Evolutionary conservation across 768 basidiomycete species (phyloP).

Genomic region (Suillus weaverae): DNA sequence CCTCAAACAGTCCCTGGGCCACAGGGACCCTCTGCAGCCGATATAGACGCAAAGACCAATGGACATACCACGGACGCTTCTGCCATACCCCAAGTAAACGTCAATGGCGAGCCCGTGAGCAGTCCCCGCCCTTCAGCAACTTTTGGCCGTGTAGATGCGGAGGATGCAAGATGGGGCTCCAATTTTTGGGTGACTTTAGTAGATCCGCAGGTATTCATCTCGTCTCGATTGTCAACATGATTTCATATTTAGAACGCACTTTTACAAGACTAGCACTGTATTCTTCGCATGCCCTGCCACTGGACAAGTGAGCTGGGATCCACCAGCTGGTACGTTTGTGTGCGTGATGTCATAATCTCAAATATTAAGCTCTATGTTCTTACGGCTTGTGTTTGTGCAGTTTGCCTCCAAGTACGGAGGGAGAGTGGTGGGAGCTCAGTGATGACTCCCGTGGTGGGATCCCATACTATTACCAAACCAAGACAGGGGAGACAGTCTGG

Average conservation of each 20-base stretch:
- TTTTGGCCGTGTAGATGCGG: slow-evolving; percentile 23
- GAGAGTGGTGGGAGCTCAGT: slow-evolving; percentile 95
- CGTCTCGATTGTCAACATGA: slow-evolving; percentile 12
- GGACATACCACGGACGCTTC: slow-evolving; percentile 13
- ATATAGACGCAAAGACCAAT: slow-evolving; percentile 13
- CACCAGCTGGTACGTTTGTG: slow-evolving; percentile 88
- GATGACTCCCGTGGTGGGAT: slow-evolving; percentile 83
- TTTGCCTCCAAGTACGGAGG: slow-evolving; percentile 77
- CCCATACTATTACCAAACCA: slow-evolving; percentile 93
- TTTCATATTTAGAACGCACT: slow-evolving; percentile 8
- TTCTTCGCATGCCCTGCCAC: slow-evolving; percentile 95
- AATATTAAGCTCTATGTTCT: slow-evolving; percentile 18
- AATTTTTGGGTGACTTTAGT: slow-evolving; percentile 95
- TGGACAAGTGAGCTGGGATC: slow-evolving; percentile 91
- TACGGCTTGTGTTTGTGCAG: slow-evolving; percentile 36
- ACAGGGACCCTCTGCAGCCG: slow-evolving; percentile 11
- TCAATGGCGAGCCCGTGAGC: slow-evolving; percentile 33
- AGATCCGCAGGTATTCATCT: slow-evolving; percentile 72
- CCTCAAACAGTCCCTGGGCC: slow-evolving; percentile 2
- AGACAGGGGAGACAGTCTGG: slow-evolving; percentile 90
- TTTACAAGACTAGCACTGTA: slow-evolving; percentile 51
- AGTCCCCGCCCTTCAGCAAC: slow-evolving; percentile 34
- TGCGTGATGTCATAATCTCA: slow-evolving; percentile 40
- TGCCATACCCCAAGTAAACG: slow-evolving; percentile 35
- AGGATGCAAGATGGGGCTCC: slow-evolving; percentile 72